Base-by-base conservation (phyloP, 148 eudicot genomes). In the Arbutus unedo region DNA sequence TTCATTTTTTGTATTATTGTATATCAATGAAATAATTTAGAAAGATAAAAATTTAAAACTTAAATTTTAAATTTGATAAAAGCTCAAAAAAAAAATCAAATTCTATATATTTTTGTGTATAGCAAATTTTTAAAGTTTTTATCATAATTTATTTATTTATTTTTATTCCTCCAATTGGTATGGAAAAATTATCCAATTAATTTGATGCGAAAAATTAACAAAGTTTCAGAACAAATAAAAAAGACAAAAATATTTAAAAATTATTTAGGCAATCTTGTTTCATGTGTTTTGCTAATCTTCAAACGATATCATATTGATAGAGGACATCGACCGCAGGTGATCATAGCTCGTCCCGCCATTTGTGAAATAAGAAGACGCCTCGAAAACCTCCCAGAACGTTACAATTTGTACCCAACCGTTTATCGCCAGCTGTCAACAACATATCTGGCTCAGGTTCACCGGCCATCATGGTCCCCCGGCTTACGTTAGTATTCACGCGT, bases 401-500 rank as follows among this genome's bases (percentile, higher is more conserved):
- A 50, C 75, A 68, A 51, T 23, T 0, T 8, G 11, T 18, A 64
- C 25, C 82, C 25, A 80, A 67, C 54, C 25, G 19, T 2, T 5
- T 23, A 4, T 15, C 49, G 62, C 82, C 82, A 79, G 6, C 21
- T 79, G 74, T 59, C 21, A 48, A 19, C 38, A 25, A 66, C 74
- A 14, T 47, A 47, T 16, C 55, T 64, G 81, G 31, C 44, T 62
- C 23, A 45, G 57, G 44, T 64, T 48, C 56, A 15, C 54, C 23
- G 18, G 11, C 43, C 55, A 15, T 43, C 74, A 16, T 19, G n/a
- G 38, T 31, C 38, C 38, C 49, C 31, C 72, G 25, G 81, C 81
- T 45, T n/a, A 64, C 73, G 73, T 64, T 15, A 64, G 74, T 57
- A 3, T 47, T 44, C 25, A 31, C 95, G 88, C 91, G 91, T 91